Evolutionary conservation across 306 rosid species (phyloP).

Genomic region (Casuarina glauca): DNA sequence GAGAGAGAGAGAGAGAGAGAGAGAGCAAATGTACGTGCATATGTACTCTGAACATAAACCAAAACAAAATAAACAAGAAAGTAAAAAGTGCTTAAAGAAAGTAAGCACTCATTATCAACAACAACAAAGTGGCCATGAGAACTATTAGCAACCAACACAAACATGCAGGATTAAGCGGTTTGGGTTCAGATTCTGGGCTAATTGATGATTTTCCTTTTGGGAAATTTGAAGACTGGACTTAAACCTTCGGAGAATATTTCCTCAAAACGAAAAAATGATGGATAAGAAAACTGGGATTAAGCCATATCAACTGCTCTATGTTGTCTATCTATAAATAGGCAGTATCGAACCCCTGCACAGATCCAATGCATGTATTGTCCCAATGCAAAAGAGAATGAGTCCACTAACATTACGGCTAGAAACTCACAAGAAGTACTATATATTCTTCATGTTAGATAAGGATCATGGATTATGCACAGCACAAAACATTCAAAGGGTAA

Average conservation of each 20-base stretch:
- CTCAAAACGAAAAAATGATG: neutral
- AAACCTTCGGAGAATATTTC: neutral
- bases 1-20: neutral
- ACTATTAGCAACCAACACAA: neutral
- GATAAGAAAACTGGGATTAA: neutral
- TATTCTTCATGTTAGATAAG: neutral
- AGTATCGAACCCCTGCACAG: constrained; percentile 6
- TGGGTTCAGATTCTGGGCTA: neutral
- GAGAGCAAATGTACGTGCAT: neutral
- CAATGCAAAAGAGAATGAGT: neutral
- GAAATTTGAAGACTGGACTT: neutral
- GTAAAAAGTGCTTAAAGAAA: neutral
- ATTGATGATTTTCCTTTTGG: neutral
- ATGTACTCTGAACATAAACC: neutral
- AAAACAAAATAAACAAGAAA: neutral
- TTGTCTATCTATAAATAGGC: neutral
- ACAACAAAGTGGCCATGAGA: neutral
- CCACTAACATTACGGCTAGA: neutral
- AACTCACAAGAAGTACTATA: neutral
- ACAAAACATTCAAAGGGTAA: constrained; percentile 7
- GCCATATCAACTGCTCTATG: neutral
- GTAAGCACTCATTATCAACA: neutral
- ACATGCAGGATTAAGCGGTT: neutral
- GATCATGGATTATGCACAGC: neutral
- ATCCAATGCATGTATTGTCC: constrained; percentile 3